Evolutionary conservation across 192 early-diverging fungal species (phyloP), one percentile per base, ranked within the genome.

Genomic region (Phlyctochytrium arcticum): DNA sequence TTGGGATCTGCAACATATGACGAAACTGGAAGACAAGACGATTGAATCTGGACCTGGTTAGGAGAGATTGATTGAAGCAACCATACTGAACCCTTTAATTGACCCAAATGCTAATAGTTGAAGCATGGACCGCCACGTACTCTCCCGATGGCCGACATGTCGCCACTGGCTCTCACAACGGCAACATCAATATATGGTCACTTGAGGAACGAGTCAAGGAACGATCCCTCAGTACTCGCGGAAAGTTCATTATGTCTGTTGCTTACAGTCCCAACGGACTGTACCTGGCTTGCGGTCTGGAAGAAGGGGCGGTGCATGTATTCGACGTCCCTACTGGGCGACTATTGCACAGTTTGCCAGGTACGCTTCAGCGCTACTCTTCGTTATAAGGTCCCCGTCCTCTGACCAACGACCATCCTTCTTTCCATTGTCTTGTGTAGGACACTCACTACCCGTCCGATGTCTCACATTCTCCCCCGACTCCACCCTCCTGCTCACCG

Each of bases 261-360:
- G 90, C 90, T 24, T 92, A 87, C 72, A 88, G 85, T 68, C 85
- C 88, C 24, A 85, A 91, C 64, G 90, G 90, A 19, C 80, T 84
- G 54, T 83, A 83, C 57, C 48, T 92, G 15, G 90, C 90, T 4
- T 78, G 84, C 54, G 89, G 90, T 30, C 78, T 88, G n/a, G 88
- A 94, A 62, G 84, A 75, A 61, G 88, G 87, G 26, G 73, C 83
- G 5, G 77, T 90, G 15, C 76, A 87, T 53, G 71, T 90, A 15
- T 88, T 90, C 64, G 87, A 90, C 58, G 82, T 87, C 49, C 74
- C 82, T 0, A 85, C 88, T 19, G 85, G 86, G 35, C 85, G 87
- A 62, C 71, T 89, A 26, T 54, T 85, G 29, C 79, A 79, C 50
- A 83, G 83, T 9, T 76, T 88, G 51, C 84, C 80, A 64, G 75